Base-by-base conservation (phyloP, 169 alveolate genomes). In the Neospora caninum region DNA sequence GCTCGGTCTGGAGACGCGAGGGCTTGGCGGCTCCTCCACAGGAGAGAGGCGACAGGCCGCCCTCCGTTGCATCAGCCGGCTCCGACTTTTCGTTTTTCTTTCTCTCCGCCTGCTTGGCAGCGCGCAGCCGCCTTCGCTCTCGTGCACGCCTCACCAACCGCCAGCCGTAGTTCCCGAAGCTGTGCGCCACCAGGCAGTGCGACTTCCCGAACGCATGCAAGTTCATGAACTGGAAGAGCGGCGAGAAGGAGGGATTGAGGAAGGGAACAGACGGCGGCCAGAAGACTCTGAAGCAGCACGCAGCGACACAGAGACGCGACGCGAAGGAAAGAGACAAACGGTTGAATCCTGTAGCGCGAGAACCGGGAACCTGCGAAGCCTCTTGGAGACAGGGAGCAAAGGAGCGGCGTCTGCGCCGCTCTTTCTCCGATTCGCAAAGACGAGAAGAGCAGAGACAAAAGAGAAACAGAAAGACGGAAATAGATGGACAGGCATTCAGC, bases 171-270 rank as follows among this genome's bases (percentile, higher is more conserved):
- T 67, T 43, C 54, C 91, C 91, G 43, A 93, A 93, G 58, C 87
- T 49, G 91, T 93, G 95, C 31, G 95, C 95, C 20, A 87, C 93
- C 34, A 93, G 86, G 58, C 92, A 84, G 91, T 89, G 73, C 42
- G 39, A 27, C 31, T 49, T 78, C 49, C 91, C 93, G 53, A 93
- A 86, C 2, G 91, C 87, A 36, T 93, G 91, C 38, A 93, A 69
- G 34, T 89, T 93, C 95, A 93, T 93, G 73, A 93, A 93, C 83
- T 93, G 95, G 34, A 93, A 93, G 2, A 78, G 39, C 41, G 36
- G 78, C 36, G 82, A 86, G 80, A 42, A 49, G 25, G 91, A 43
- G 25, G 94, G 94, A 42, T 80, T 91, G 82, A 91, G 16, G 83
- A 91, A 91, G 20, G 83, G 84, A 36, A 91, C 83, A 1, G 58